A percentile compares a stretch with the other conserved stretches of the same genome.
Conservation (phyloP, 1,284 basidiomycete species). For the Takashimella koratensis region DNA sequence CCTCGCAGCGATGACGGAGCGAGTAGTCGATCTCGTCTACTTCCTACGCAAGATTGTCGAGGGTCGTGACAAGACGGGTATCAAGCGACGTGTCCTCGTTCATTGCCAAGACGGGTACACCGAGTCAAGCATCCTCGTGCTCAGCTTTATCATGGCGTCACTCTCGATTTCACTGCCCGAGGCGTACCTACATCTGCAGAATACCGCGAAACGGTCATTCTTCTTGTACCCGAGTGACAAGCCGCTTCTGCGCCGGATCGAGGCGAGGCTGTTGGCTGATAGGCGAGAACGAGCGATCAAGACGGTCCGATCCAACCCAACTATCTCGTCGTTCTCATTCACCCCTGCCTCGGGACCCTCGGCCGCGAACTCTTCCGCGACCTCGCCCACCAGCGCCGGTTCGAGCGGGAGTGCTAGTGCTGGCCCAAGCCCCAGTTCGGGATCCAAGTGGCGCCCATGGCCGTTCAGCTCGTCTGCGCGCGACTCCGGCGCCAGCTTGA, state of each 20-base stretch:
- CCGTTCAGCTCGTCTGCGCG: conserved; percentile 13
- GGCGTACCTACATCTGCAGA: conserved; percentile 70
- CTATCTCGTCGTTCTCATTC: background rate
- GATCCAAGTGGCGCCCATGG: conserved; percentile 35
- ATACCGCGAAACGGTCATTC: conserved; percentile 62
- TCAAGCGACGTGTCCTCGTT: conserved; percentile 42
- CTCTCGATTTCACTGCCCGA: conserved; percentile 68
- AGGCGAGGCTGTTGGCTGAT: conserved; percentile 55
- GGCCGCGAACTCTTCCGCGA: conserved; percentile 7
- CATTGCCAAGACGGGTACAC: conserved; percentile 58
- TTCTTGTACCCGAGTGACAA: conserved; percentile 87
- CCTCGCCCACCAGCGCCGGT: conserved; percentile 1
- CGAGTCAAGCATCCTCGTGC: conserved; percentile 82
- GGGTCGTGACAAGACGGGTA: conserved; percentile 32
- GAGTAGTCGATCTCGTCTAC: conserved; percentile 43
- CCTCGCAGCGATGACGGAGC: conserved; percentile 38
- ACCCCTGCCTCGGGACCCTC: background rate
- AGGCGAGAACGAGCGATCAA: conserved; percentile 35
- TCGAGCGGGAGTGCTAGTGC: background rate
- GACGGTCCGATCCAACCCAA: conserved; percentile 10
- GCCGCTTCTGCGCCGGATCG: conserved; percentile 68
- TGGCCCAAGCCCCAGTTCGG: background rate
- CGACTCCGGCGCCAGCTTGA: conserved; percentile 3
- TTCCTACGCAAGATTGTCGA: conserved; percentile 43
- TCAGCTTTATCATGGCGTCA: conserved; percentile 83